Conservation (phyloP, 2,329 filamentous ascomycete genomes). For the Scortechinia acanthostroma region DNA sequence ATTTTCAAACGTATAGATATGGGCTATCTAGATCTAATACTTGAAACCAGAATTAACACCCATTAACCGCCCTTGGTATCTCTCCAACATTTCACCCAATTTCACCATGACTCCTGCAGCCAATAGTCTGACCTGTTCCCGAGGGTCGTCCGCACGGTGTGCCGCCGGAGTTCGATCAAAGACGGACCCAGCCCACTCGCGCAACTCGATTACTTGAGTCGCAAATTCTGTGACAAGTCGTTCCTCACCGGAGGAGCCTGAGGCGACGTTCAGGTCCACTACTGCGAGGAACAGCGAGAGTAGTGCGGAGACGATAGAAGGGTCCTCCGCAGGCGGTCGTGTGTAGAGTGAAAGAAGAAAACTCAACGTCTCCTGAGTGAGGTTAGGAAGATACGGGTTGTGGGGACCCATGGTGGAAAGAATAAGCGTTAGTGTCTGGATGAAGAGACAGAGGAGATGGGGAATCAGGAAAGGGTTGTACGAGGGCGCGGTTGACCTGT, state of each 20-base stretch:
- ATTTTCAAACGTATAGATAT: no score
- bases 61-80: conserved; percentile 70
- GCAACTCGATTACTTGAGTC: neutral
- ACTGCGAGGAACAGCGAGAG: neutral
- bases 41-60: conserved; percentile 27
- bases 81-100: conserved; percentile 74
- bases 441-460: conserved; percentile 68
- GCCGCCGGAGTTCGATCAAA: neutral
- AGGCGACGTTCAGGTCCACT: neutral
- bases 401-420: conserved; percentile 78
- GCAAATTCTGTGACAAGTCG: neutral
- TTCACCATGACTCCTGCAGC: conserved; percentile 73
- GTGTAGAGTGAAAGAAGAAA: conserved; percentile 68
- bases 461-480: conserved; percentile 61
- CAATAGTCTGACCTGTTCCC: conserved; percentile 74
- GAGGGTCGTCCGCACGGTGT: conserved; percentile 14
- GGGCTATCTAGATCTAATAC: no score
- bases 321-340: conserved; percentile 51
- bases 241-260: neutral
- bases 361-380: conserved; percentile 75
- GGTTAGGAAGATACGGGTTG: conserved; percentile 67
- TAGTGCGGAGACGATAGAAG: conserved; percentile 13
- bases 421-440: conserved; percentile 79
- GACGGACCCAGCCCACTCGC: conserved; percentile 44
- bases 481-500: conserved; percentile 25